Percentiles rank a stretch among this genome's conserved stretches.
phyloP scores from a whole-genome alignment of 768 basidiomycete genomes.

The Gymnopilus dilepis region DNA sequence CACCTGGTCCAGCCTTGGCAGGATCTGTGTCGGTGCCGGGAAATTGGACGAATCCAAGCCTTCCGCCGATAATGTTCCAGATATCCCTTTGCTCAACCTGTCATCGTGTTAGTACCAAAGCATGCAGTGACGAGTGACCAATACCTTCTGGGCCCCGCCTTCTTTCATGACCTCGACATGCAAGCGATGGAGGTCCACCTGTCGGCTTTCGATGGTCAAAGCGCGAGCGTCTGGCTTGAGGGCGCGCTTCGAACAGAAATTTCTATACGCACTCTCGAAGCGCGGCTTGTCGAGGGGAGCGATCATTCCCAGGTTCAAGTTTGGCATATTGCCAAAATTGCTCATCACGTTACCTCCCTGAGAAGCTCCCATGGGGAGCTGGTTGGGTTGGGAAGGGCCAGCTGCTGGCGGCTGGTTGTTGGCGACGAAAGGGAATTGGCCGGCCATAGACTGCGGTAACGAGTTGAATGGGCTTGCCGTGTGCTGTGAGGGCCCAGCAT shows the following conservation, averaged over 20 bases:
- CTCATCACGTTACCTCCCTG: slow-evolving; percentile 8
- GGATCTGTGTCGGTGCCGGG: slow-evolving; percentile 66
- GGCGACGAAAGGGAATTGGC: slow-evolving; percentile 21
- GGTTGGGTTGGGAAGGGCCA: slow-evolving; percentile 22
- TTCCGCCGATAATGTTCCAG: slow-evolving; percentile 73
- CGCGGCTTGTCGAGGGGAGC: slow-evolving; percentile 44
- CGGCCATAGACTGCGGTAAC: slow-evolving; percentile 12
- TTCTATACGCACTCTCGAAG: slow-evolving; percentile 59
- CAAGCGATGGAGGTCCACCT: slow-evolving; percentile 63
- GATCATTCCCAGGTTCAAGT: slow-evolving; percentile 5
- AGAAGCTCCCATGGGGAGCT: slow-evolving; percentile 6
- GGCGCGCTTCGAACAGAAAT: slow-evolving; percentile 48
- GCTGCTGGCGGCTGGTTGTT: slow-evolving; percentile 14
- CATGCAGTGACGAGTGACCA: slow-evolving; percentile 18
- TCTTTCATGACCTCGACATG: slow-evolving; percentile 64
- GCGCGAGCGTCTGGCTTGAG: slow-evolving; percentile 46
- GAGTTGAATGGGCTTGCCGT: slow-evolving; percentile 20
- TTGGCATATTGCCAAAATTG: slow-evolving; percentile 9
- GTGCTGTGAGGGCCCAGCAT: slow-evolving; percentile 19
- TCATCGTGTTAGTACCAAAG: neutral
- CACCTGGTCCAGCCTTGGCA: slow-evolving; percentile 62
- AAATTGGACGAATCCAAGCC: slow-evolving; percentile 68
- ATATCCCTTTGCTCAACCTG: slow-evolving; percentile 60
- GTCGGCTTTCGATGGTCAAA: slow-evolving; percentile 55
- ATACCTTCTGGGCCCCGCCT: slow-evolving; percentile 56